phyloP scores from a whole-genome alignment of 2,329 filamentous ascomycete genomes.

The Diaporthe caulivora region DNA sequence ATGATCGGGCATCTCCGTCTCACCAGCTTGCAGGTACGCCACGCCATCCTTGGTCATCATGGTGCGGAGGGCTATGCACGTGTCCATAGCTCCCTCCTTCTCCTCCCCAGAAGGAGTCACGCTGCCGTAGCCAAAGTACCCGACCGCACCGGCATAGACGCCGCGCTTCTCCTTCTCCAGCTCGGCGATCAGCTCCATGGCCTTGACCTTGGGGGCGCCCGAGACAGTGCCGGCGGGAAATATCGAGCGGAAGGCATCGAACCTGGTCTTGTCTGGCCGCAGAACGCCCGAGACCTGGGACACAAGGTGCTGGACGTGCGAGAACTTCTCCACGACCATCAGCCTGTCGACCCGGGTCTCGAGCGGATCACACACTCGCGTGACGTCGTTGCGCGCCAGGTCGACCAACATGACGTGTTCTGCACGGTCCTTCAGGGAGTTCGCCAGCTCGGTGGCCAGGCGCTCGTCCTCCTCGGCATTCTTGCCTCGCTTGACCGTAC shows the following conservation, averaged over 20 bases:
- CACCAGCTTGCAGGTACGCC: conserved; percentile 87
- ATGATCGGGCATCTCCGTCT: conserved; percentile 44
- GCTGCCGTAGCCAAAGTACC: conserved; percentile 92
- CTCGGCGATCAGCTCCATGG: conserved; percentile 97
- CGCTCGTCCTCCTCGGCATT: conserved; percentile 84
- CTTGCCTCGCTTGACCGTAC: conserved; percentile 89
- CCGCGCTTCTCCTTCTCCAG: conserved; percentile 94
- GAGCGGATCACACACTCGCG: conserved; percentile 91
- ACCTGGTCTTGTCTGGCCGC: conserved; percentile 84
- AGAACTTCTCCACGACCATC: conserved; percentile 96
- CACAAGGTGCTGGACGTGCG: conserved; percentile 96
- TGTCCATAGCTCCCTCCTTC: conserved; percentile 91
- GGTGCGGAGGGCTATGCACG: conserved; percentile 83
- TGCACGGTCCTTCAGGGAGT: conserved; percentile 89
- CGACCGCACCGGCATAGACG: conserved; percentile 94
- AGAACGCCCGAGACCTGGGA: conserved; percentile 96
- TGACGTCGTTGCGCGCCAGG: conserved; percentile 94
- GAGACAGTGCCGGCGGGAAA: conserved; percentile 97
- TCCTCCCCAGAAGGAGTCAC: conserved; percentile 73
- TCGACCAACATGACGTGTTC: conserved; percentile 99
- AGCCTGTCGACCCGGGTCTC: conserved; percentile 92
- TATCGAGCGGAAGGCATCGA: conserved; percentile 95
- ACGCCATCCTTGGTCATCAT: conserved; percentile 95
- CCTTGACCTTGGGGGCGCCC: conserved; percentile 93
- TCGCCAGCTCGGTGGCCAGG: conserved; percentile 81